These are phyloP conservation scores for Helotiales sp. DNA, from an alignment of 2,329 filamentous ascomycete species.

Conservation along the genomic window DNA sequence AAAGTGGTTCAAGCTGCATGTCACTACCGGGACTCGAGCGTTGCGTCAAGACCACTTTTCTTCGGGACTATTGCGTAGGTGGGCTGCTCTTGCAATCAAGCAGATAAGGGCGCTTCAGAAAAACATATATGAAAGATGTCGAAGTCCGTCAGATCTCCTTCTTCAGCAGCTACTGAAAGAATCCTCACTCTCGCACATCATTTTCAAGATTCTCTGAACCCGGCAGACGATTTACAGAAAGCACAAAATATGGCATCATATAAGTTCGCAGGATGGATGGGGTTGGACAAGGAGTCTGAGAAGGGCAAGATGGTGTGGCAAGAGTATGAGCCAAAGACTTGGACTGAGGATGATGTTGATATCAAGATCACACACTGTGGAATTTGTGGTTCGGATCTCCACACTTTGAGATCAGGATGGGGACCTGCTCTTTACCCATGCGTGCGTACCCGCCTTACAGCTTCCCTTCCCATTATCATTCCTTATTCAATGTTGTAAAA, in stretches of 20 bases:
- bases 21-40: slow-evolving; percentile 5
- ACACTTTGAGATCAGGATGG: slow-evolving; percentile 44
- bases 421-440: slow-evolving; percentile 48
- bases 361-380: slow-evolving; percentile 56
- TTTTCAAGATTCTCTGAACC: slow-evolving; percentile 33
- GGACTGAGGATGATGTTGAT: slow-evolving; percentile 57
- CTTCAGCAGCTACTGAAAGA: slow-evolving; percentile 33
- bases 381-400: slow-evolving; percentile 45
- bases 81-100: neutral
- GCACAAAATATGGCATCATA: slow-evolving; percentile 40
- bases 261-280: slow-evolving; percentile 48
- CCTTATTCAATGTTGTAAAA: neutral
- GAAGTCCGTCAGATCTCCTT: slow-evolving; percentile 27
- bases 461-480: too few species aligned
- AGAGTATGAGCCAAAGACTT: slow-evolving; percentile 53
- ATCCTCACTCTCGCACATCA: slow-evolving; percentile 36
- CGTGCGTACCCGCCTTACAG: neutral
- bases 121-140: slow-evolving; percentile 30
- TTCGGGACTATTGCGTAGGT: slow-evolving; percentile 26
- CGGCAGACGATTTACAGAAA: slow-evolving; percentile 30
- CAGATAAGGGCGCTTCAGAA: slow-evolving; percentile 4
- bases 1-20: slow-evolving; percentile 13
- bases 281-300: slow-evolving; percentile 40
- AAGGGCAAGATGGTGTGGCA: slow-evolving; percentile 45
- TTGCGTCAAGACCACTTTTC: slow-evolving; percentile 14